Evolutionary conservation across 352 stramenopile genomes (phyloP).

Genomic region (Pythium guiyangense): DNA sequence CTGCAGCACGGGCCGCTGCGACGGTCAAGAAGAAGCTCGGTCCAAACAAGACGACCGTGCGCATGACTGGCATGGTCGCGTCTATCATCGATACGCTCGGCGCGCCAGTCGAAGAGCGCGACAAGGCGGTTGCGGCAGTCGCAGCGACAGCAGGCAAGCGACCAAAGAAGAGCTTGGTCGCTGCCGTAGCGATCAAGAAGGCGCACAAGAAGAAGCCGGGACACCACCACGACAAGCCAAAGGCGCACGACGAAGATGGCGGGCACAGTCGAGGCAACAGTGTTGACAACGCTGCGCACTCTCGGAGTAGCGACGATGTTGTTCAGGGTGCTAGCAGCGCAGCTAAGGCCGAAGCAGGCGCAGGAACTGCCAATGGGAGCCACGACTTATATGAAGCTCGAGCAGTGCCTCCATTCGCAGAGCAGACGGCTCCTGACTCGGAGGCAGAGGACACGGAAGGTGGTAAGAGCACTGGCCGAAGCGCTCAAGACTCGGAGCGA

Average conservation of each 20-base stretch:
- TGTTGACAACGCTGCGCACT: neutral
- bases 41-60: conserved; percentile 42
- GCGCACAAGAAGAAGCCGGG: conserved; percentile 18
- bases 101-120: conserved; percentile 9
- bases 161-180: conserved; percentile 8
- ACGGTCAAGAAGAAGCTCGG: conserved; percentile 55
- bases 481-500: neutral
- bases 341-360: neutral
- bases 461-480: neutral
- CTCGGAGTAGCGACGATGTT: too few species aligned
- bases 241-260: neutral
- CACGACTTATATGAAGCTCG: too few species aligned
- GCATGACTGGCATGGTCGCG: conserved; percentile 60
- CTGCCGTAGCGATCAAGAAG: conserved; percentile 8
- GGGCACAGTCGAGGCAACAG: neutral
- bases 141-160: neutral
- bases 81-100: conserved; percentile 49
- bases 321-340: neutral
- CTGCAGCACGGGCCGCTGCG: conserved; percentile 3
- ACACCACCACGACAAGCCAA: conserved; percentile 14
- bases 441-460: neutral
- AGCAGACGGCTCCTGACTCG: neutral
- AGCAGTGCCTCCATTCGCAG: neutral
- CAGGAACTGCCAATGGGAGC: neutral
- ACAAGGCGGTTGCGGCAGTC: neutral